Conservation (phyloP, 192 early-diverging fungal species). For the Martensiomyces pterosporus region DNA sequence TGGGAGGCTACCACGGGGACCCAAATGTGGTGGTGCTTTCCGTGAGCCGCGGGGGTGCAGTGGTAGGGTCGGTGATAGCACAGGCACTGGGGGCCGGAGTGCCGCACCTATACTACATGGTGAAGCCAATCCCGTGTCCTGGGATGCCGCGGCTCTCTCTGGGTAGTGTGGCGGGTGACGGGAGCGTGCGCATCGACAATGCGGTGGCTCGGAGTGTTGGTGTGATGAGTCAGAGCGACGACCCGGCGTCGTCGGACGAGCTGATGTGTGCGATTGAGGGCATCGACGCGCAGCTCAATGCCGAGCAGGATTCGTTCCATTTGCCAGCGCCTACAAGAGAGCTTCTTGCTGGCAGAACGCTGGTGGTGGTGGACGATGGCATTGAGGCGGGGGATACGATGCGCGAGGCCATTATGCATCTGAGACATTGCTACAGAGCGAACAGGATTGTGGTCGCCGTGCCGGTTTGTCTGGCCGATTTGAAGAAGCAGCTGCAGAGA, state of each 20-base stretch:
- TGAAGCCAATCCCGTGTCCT: constrained; percentile 32
- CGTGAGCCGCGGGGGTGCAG: constrained; percentile 47
- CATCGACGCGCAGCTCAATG: constrained; percentile 12
- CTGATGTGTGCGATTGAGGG: constrained; percentile 13
- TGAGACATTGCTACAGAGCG: constrained; percentile 32
- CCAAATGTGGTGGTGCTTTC: constrained; percentile 33
- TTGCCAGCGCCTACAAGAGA: background rate
- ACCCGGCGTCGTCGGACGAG: constrained; percentile 6
- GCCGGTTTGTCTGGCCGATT: constrained; percentile 49
- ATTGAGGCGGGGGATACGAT: constrained; percentile 50
- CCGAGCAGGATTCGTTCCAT: constrained; percentile 29
- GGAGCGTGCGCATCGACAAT: constrained; percentile 46
- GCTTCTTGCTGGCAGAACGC: constrained; percentile 19
- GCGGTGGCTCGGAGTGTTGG: constrained; percentile 31
- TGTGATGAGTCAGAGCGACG: no score
- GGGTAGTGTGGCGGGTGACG: constrained; percentile 49
- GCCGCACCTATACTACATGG: constrained; percentile 40
- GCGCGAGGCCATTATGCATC: constrained; percentile 47
- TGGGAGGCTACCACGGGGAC: constrained; percentile 23
- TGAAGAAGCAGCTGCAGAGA: constrained; percentile 36
- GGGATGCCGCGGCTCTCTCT: constrained; percentile 38
- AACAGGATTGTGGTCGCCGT: constrained; percentile 38
- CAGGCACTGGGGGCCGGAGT: constrained; percentile 12
- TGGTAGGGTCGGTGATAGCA: constrained; percentile 32
- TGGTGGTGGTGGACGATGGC: constrained; percentile 49